Evolutionary conservation across 345 rosid species (phyloP), one percentile per base, ranked within the genome.

Genomic region (Alliaria petiolata): DNA sequence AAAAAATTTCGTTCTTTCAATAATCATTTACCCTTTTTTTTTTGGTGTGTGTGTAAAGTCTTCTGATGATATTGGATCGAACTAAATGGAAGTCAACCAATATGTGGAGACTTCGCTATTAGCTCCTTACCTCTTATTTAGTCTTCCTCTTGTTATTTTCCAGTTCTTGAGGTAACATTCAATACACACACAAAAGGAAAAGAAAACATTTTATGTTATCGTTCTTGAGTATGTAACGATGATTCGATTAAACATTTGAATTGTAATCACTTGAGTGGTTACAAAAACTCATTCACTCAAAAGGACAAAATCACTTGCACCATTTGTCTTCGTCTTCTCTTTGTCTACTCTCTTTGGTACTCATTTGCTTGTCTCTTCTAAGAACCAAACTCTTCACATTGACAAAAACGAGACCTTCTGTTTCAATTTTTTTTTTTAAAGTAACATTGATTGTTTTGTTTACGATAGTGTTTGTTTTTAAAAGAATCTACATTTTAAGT

Each of bases 31-130:
- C 2, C 20, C 15, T 54, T 12, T 4, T 20, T 17, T 19, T 30
- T 44, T 26, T 31, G 30, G 5, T n/a, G n/a, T n/a, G n/a, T n/a
- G n/a, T n/a, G 11, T 42, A 77, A 81, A 90, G 93, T 61, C 76
- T 88, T 69, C 67, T 92, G 70, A 71, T 88, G 89, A 80, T 90
- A 50, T 60, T 92, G 78, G 96, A 92, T 63, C 84, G 86, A 70
- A 88, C 95, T 34, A 89, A 86, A 70, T 92, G 95, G 96, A 87
- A 83, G 75, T 49, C 62, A 62, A 84, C 85, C 34, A 90, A 88
- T 69, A 87, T 90, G 81, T 71, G 81, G 68, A n/a, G n/a, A 85
- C 92, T 30, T 79, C 93, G 20, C 84, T 87, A 52, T 54, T 92
- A 63, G 73, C 86, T 65, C 97, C 88, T 8, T 92, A 88, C 67